Percentiles rank a stretch among this genome's conserved stretches.
Conservation (phyloP, 441 rosid species). For the Pelargonium fulgidum region DNA sequence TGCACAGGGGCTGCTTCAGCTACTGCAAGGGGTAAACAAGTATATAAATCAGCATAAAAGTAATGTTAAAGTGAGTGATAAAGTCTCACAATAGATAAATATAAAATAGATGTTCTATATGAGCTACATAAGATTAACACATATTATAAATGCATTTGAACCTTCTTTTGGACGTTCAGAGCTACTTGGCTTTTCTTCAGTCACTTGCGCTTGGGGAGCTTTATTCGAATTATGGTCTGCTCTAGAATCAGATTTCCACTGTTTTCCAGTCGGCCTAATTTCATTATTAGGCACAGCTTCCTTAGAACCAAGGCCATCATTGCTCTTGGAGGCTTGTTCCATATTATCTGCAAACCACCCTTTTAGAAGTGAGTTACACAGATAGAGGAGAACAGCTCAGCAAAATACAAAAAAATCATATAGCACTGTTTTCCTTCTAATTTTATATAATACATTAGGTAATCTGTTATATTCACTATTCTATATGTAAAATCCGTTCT, state of each 20-base stretch:
- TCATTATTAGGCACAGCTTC: conserved; percentile 26
- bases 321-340: conserved; percentile 31
- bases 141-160: conserved; percentile 20
- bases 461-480: no score
- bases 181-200: conserved; percentile 49
- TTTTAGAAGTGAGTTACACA: conserved; percentile 1
- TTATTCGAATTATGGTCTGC: conserved; percentile 28
- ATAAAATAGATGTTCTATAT: background rate
- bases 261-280: conserved; percentile 24
- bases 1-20: conserved; percentile 64
- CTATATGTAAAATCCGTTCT: no score
- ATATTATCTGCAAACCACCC: conserved; percentile 37
- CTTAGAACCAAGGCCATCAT: conserved; percentile 22
- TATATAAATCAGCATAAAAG: background rate
- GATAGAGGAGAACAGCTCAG: background rate
- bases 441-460: no score
- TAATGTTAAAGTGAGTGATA: background rate
- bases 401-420: background rate
- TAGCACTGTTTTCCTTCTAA: background rate
- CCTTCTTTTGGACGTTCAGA: conserved; percentile 75
- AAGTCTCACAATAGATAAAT: background rate
- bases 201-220: conserved; percentile 26
- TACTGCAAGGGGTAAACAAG: conserved; percentile 32
- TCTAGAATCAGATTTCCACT: conserved; percentile 22
- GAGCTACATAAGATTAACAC: background rate